Evolutionary conservation across 1,139 yeast species (phyloP).

Genomic region (Saccharomyces hybrid): DNA sequence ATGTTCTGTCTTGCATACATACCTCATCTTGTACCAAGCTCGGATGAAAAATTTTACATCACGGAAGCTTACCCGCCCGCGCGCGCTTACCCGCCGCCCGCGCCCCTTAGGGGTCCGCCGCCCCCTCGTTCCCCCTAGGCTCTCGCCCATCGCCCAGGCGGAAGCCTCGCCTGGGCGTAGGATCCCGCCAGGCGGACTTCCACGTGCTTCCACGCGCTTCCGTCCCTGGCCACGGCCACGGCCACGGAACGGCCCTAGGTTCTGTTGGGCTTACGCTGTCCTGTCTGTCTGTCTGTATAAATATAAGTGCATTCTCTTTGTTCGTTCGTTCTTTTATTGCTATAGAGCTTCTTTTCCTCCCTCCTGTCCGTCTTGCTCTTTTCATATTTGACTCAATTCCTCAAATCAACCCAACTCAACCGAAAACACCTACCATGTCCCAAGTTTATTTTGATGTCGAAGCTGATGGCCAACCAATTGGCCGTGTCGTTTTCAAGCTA

Average conservation of each 20-base stretch:
- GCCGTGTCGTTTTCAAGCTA: constrained; percentile 74
- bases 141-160: too few relatives aligned
- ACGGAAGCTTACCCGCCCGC: neutral
- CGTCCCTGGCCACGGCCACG: neutral
- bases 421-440: constrained; percentile 20
- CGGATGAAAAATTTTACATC: neutral
- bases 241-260: neutral
- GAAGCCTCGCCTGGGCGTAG: neutral
- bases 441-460: constrained; percentile 33
- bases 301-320: neutral
- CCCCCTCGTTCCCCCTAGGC: neutral
- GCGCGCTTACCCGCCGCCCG: neutral
- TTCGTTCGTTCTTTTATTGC: neutral
- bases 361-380: neutral
- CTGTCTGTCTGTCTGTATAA: constrained; percentile 1
- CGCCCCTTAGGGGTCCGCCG: neutral
- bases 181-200: neutral
- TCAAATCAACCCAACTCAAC: neutral
- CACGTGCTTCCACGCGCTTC: neutral
- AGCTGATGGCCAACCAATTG: constrained; percentile 40
- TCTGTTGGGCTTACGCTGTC: neutral
- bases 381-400: neutral
- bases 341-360: neutral
- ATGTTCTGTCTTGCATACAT: neutral
- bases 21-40: constrained; percentile 4